These are phyloP conservation scores for Stemphylium lycopersici DNA, from an alignment of 2,329 filamentous ascomycete genomes.

Conservation along the genomic window DNA sequence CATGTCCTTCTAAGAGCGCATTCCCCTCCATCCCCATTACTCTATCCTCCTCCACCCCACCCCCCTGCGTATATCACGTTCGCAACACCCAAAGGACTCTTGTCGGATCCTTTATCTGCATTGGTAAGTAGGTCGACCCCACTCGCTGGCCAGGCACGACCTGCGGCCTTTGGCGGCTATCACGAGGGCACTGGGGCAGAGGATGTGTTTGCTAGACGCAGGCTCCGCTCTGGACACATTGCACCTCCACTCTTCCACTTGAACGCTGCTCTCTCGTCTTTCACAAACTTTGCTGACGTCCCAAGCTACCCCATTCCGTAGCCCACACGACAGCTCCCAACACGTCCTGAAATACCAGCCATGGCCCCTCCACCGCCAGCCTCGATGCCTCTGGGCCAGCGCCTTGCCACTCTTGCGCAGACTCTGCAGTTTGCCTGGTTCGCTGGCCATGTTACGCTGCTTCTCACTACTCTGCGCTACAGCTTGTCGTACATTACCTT, in stretches of 20 bases:
- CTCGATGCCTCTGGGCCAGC: constrained; percentile 72
- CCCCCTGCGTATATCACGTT: constrained; percentile 1
- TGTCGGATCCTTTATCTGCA: constrained; percentile 20
- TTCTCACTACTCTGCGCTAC: constrained; percentile 84
- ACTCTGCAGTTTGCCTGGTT: constrained; percentile 85
- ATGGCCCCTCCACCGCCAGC: constrained; percentile 79
- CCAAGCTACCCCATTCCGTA: constrained; percentile 26
- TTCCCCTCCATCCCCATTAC: constrained; percentile 6
- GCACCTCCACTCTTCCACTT: constrained; percentile 30
- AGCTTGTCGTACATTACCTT: constrained; percentile 84
- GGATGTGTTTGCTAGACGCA: constrained; percentile 23
- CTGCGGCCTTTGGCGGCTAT: constrained; percentile 18
- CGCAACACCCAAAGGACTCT: not conserved
- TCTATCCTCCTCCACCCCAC: constrained; percentile 7
- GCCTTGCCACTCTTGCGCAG: constrained; percentile 78
- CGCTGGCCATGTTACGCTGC: constrained; percentile 80
- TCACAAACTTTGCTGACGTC: constrained; percentile 33
- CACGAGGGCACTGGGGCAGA: constrained; percentile 23
- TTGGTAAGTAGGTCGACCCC: constrained; percentile 43
- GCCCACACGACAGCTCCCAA: constrained; percentile 33
- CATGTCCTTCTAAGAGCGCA: constrained; percentile 3
- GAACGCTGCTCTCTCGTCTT: constrained; percentile 13
- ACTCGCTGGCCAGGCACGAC: constrained; percentile 29
- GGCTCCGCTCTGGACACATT: constrained; percentile 47
- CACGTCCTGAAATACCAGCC: constrained; percentile 29